Evolutionary conservation across 2,329 filamentous ascomycete genomes (phyloP).

Genomic region (Hypoxylon sp.): DNA sequence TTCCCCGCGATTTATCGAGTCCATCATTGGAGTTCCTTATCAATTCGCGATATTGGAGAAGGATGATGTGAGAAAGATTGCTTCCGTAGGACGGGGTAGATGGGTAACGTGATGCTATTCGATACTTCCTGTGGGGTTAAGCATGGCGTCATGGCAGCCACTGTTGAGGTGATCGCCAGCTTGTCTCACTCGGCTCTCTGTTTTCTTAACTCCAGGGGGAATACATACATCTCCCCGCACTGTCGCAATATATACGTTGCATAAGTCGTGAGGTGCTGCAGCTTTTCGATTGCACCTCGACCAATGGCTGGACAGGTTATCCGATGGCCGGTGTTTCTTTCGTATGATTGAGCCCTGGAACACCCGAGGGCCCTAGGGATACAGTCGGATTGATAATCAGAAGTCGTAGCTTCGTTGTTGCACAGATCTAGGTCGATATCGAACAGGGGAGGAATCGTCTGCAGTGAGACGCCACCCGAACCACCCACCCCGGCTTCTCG

Average conservation of each 20-base stretch:
- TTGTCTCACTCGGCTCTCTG: conserved; percentile 24
- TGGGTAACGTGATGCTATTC: conserved; percentile 25
- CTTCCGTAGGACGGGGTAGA: conserved; percentile 10
- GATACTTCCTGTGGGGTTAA: conserved; percentile 35
- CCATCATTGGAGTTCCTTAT: conserved; percentile 41
- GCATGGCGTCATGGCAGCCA: conserved; percentile 40
- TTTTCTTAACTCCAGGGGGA: conserved; percentile 13
- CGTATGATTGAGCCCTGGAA: conserved; percentile 3
- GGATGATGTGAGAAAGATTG: conserved; percentile 35
- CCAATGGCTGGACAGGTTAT: conserved; percentile 3
- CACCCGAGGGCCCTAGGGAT: background rate
- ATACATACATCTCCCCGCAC: conserved; percentile 17
- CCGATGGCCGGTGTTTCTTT: conserved; percentile 14
- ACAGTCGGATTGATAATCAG: conserved; percentile 17
- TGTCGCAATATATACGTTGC: conserved; percentile 21
- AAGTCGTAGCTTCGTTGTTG: conserved; percentile 2
- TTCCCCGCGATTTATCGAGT: conserved; percentile 31
- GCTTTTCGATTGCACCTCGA: background rate
- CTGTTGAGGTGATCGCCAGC: conserved; percentile 41
- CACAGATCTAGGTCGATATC: conserved; percentile 33
- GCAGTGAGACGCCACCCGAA: conserved; percentile 26
- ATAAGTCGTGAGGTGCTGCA: conserved; percentile 17
- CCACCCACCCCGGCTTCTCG: background rate
- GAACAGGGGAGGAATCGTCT: conserved; percentile 19
- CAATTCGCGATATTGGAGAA: conserved; percentile 45